These are phyloP conservation scores for Aureobasidium sp. DNA, from an alignment of 2,329 filamentous ascomycete genomes.

Conservation along the genomic window DNA sequence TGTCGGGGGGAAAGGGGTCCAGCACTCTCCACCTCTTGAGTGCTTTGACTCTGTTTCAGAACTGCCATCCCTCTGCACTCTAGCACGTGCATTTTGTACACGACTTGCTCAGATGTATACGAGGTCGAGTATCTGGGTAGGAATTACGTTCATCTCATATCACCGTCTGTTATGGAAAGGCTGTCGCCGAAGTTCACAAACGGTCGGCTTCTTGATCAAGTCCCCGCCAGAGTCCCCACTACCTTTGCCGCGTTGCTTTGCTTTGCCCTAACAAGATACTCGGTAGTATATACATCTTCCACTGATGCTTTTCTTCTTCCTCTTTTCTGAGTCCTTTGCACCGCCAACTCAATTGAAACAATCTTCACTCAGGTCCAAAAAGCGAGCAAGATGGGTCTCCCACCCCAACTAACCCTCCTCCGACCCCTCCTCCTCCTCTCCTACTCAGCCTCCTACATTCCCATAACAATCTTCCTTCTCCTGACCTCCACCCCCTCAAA, in stretches of 20 bases:
- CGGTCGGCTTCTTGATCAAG: conserved; percentile 1
- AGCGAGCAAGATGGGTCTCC: conserved; percentile 4
- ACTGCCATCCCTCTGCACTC: background rate
- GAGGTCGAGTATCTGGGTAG: background rate
- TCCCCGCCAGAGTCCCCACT: background rate
- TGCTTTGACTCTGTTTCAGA: background rate
- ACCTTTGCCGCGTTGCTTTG: background rate
- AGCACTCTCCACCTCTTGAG: background rate
- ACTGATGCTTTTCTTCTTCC: no score
- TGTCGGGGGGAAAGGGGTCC: background rate
- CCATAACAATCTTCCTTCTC: conserved; percentile 43
- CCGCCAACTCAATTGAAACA: no score
- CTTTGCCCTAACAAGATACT: background rate
- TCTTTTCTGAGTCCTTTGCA: background rate
- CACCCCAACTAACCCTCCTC: conserved; percentile 25
- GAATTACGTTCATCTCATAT: no score
- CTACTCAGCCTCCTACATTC: conserved; percentile 44
- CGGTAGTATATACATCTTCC: background rate
- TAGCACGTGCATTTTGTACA: background rate
- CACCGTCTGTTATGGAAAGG: background rate
- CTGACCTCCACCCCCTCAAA: conserved; percentile 21
- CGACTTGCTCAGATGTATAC: background rate
- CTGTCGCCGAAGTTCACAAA: background rate
- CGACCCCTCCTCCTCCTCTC: conserved; percentile 42
- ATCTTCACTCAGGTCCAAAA: no score